Evolutionary conservation across 805 yeast genomes (phyloP).

Genomic region (Ogataea paradorogensis): DNA sequence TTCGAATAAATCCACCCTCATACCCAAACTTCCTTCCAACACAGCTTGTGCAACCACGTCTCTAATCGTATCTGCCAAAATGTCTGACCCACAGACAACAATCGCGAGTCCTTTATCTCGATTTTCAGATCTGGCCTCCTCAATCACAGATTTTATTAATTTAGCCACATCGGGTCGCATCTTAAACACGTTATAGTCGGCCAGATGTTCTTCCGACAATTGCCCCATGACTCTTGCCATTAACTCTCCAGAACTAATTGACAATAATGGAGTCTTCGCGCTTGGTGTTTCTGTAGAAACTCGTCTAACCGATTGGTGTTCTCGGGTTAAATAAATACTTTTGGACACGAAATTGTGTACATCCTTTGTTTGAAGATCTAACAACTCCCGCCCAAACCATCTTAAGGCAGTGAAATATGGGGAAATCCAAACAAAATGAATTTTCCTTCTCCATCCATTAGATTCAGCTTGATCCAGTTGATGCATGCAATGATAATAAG

Average conservation of each 20-base stretch:
- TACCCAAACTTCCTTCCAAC: slow-evolving; percentile 19
- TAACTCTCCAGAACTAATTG: slow-evolving; percentile 7
- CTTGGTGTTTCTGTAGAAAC: not conserved
- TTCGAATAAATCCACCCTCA: slow-evolving; percentile 54
- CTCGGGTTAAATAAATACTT: slow-evolving; percentile 25
- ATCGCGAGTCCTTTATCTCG: slow-evolving; percentile 41
- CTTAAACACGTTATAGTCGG: slow-evolving; percentile 32
- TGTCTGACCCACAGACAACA: slow-evolving; percentile 54
- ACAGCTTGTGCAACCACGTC: slow-evolving; percentile 33
- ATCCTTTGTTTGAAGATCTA: slow-evolving; percentile 17
- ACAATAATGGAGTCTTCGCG: slow-evolving; percentile 5
- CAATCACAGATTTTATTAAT: slow-evolving; percentile 19
- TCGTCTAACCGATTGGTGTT: slow-evolving; percentile 4
- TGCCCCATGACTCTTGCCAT: slow-evolving; percentile 33
- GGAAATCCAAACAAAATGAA: slow-evolving; percentile 47
- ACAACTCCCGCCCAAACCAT: slow-evolving; percentile 47
- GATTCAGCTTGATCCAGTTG: slow-evolving; percentile 16
- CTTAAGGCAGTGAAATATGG: slow-evolving; percentile 36
- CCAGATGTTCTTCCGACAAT: slow-evolving; percentile 31
- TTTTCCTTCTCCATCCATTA: slow-evolving; percentile 13
- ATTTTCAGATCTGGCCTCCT: slow-evolving; percentile 21
- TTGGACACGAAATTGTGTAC: slow-evolving; percentile 15
- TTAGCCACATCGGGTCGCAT: slow-evolving; percentile 14
- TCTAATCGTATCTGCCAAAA: slow-evolving; percentile 53
- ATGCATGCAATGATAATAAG: slow-evolving; percentile 42